These are phyloP conservation scores for Diversispora eburnea DNA, from an alignment of 192 early-diverging fungal species.

Conservation along the genomic window DNA sequence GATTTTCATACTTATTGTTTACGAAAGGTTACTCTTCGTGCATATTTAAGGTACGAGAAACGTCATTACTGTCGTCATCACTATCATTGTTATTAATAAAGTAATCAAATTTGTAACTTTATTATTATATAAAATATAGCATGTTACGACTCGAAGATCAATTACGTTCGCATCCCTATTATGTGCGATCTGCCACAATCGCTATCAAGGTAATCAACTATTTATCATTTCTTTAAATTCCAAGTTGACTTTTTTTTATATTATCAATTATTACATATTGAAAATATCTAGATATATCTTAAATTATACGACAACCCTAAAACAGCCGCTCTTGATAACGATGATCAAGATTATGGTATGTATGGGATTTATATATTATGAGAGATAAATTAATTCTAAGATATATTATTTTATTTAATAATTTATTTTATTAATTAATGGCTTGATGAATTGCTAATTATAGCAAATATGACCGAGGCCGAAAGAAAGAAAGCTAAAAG, in stretches of 20 bases:
- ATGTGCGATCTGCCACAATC: slow-evolving; percentile 66
- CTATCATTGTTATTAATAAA: not conserved
- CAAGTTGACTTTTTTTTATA: not conserved
- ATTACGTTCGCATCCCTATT: slow-evolving; percentile 68
- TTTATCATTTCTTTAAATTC: slow-evolving; percentile 22
- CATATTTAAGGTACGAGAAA: slow-evolving; percentile 69
- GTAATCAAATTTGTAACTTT: not conserved
- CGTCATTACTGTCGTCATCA: not conserved
- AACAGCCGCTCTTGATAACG: slow-evolving; percentile 40
- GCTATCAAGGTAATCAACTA: slow-evolving; percentile 59
- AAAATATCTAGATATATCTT: slow-evolving; percentile 44
- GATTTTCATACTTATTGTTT: slow-evolving; percentile 95
- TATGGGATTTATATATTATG: not conserved
- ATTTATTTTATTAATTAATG: not conserved
- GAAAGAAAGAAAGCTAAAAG: slow-evolving; percentile 76
- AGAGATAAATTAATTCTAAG: not conserved
- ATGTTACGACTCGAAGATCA: slow-evolving; percentile 77
- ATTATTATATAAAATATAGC: slow-evolving; percentile 23
- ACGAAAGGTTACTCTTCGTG: slow-evolving; percentile 82
- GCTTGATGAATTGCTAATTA: not conserved
- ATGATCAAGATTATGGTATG: slow-evolving; percentile 35
- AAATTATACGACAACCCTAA: slow-evolving; percentile 56
- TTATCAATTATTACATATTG: slow-evolving; percentile 32
- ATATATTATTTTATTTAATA: not conserved
- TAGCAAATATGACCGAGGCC: slow-evolving; percentile 61